A percentile compares a stretch with the other conserved stretches of the same genome.
phyloP scores from a whole-genome alignment of 768 basidiomycete species.

The Lentinula sp. region DNA sequence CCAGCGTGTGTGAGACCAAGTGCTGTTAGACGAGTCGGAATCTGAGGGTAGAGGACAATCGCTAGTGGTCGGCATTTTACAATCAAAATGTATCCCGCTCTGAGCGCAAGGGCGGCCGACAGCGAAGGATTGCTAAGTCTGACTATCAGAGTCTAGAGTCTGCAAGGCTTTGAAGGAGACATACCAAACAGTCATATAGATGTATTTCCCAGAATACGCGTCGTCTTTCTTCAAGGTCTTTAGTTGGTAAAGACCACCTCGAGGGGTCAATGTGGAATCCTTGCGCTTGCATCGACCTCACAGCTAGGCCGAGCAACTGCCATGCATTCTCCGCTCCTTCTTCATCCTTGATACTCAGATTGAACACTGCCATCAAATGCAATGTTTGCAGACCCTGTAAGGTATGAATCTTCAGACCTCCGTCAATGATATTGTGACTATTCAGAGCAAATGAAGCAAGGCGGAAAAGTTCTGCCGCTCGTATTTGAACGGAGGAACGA shows the following conservation, averaged over 20 bases:
- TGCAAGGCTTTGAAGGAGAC: neutral
- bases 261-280: constrained; percentile 20
- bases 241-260: constrained; percentile 13
- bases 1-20: constrained; percentile 16
- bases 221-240: constrained; percentile 15
- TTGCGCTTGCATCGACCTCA: constrained; percentile 17
- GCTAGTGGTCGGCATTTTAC: constrained; percentile 19
- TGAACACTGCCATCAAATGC: constrained; percentile 16
- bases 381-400: constrained; percentile 16
- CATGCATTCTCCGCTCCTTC: constrained; percentile 16
- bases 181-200: constrained; percentile 16
- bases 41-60: constrained; percentile 17
- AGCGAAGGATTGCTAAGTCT: constrained; percentile 16
- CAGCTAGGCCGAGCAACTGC: constrained; percentile 17
- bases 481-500: neutral
- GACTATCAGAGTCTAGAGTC: neutral
- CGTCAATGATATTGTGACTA: constrained; percentile 10
- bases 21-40: constrained; percentile 7
- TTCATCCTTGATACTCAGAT: constrained; percentile 13
- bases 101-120: constrained; percentile 17
- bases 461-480: constrained; percentile 12
- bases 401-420: constrained; percentile 13
- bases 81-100: constrained; percentile 16
- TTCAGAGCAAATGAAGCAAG: constrained; percentile 13
- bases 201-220: constrained; percentile 18